These are phyloP conservation scores for Solanum chaucha DNA, from an alignment of 257 asterid genomes.

Conservation along the genomic window DNA sequence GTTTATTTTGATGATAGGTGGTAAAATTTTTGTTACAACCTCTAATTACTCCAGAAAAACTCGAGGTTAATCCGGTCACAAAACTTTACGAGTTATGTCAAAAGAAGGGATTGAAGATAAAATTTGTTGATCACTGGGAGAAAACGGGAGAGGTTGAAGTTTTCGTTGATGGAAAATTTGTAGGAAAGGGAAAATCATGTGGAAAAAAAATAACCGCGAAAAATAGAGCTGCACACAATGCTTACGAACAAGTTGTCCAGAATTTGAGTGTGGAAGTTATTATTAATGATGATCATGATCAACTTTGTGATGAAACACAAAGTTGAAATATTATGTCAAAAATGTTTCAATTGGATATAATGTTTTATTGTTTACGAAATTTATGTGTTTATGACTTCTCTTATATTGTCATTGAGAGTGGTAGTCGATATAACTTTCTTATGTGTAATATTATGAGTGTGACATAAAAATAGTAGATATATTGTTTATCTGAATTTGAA, in stretches of 20 bases:
- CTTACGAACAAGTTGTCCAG: background rate
- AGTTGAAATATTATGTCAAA: background rate
- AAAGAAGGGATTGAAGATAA: background rate
- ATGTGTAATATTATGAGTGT: too few species aligned
- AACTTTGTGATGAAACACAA: background rate
- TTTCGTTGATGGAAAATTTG: background rate
- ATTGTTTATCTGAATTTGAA: background rate
- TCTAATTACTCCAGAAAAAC: constrained; percentile 16
- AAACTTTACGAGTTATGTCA: constrained; percentile 23
- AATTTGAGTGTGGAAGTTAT: background rate
- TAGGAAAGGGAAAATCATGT: constrained; percentile 18
- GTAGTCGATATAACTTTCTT: too few species aligned
- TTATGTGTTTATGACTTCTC: background rate
- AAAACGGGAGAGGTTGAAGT: constrained; percentile 17
- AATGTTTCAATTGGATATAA: background rate
- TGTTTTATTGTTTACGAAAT: background rate
- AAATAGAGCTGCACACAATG: constrained; percentile 35
- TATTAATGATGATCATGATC: background rate
- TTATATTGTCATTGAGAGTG: background rate
- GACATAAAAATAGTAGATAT: too few species aligned
- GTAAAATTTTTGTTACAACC: constrained; percentile 25
- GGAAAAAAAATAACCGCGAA: constrained; percentile 20
- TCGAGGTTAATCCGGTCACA: constrained; percentile 25
- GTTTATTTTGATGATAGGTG: constrained; percentile 8
- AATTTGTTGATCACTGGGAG: constrained; percentile 21